These are phyloP conservation scores for Phellopilus nigrolimitatus DNA, from an alignment of 1,284 basidiomycete species.

Conservation along the genomic window DNA sequence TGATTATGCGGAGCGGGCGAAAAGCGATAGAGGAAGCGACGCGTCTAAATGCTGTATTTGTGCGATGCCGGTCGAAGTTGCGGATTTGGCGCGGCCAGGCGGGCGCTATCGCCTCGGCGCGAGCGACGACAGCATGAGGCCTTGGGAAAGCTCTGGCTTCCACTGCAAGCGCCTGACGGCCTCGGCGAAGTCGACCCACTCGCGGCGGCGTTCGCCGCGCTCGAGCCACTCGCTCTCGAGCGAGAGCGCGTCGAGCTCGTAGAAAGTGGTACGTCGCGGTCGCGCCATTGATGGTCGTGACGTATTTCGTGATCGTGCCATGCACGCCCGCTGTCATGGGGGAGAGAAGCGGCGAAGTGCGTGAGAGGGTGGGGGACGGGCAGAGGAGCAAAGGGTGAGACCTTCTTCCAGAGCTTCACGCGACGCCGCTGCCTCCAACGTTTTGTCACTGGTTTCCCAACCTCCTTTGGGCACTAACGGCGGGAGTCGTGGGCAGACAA, in stretches of 20 bases:
- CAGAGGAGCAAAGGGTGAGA: slow-evolving; percentile 77
- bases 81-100: not conserved
- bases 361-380: slow-evolving; percentile 61
- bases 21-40: no score
- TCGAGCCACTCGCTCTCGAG: slow-evolving; percentile 78
- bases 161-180: slow-evolving; percentile 66
- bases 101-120: slow-evolving; percentile 39
- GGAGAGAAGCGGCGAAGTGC: slow-evolving; percentile 27
- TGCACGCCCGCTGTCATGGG: slow-evolving; percentile 64
- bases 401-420: slow-evolving; percentile 90
- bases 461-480: slow-evolving; percentile 76
- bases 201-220: slow-evolving; percentile 64
- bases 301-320: slow-evolving; percentile 70
- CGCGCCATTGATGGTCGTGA: slow-evolving; percentile 70
- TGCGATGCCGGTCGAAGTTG: not conserved
- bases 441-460: slow-evolving; percentile 74
- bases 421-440: slow-evolving; percentile 76
- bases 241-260: slow-evolving; percentile 72
- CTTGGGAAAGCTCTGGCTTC: slow-evolving; percentile 76
- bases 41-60: no score
- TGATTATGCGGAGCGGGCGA: no score
- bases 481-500: slow-evolving; percentile 3
- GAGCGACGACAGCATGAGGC: slow-evolving; percentile 60
- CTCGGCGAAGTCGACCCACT: slow-evolving; percentile 83
- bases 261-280: slow-evolving; percentile 81